Evolutionary conservation across 257 asterid genomes (phyloP).

Genomic region (Euphrasia confusa): DNA sequence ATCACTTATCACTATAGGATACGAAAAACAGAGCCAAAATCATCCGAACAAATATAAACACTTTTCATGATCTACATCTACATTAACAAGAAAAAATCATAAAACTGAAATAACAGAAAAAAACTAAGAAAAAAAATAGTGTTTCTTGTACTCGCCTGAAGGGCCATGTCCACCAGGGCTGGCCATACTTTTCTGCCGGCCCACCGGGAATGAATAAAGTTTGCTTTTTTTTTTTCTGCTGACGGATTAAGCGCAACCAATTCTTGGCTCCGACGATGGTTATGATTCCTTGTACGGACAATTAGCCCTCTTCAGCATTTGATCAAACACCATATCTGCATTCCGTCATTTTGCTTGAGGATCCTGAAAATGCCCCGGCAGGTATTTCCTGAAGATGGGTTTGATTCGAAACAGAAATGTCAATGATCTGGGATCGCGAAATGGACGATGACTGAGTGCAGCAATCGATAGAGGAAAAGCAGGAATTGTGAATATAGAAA

Average conservation of each 20-base stretch:
- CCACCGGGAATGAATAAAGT: slow-evolving; percentile 21
- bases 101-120: neutral
- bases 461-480: too few relatives aligned
- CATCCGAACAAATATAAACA: neutral
- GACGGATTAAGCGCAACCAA: slow-evolving; percentile 7
- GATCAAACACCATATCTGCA: neutral
- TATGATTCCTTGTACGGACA: slow-evolving; percentile 16
- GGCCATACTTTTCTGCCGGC: neutral
- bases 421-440: neutral
- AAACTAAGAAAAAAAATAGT: neutral
- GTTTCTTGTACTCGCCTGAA: slow-evolving; percentile 27
- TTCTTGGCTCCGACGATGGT: slow-evolving; percentile 16
- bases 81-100: neutral
- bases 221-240: neutral
- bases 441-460: too few relatives aligned
- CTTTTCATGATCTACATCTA: neutral
- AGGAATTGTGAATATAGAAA: too few relatives aligned
- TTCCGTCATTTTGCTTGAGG: neutral
- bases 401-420: neutral
- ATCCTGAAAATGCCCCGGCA: neutral
- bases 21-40: neutral
- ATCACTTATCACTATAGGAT: neutral
- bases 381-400: neutral
- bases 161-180: slow-evolving; percentile 18
- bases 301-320: neutral